Conservation (phyloP, 2,329 filamentous ascomycete species). For the Anisogramma anomala region DNA sequence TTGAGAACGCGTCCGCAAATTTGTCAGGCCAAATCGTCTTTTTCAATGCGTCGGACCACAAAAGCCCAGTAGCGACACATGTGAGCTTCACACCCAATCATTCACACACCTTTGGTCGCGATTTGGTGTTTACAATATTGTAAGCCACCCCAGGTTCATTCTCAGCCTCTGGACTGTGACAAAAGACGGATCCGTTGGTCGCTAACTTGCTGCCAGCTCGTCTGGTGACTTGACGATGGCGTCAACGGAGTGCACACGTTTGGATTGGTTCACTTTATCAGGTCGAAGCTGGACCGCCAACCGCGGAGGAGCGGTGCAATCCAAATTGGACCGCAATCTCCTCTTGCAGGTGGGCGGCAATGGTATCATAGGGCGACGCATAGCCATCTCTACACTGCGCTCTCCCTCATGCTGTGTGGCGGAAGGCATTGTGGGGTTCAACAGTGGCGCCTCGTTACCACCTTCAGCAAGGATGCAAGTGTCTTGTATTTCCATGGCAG, state of each 20-base stretch:
- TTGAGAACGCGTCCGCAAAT: neutral
- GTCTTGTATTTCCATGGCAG: too few relatives aligned
- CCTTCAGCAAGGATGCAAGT: neutral
- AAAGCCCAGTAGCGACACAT: slow-evolving; percentile 10
- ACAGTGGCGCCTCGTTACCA: neutral
- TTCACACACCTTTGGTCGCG: neutral
- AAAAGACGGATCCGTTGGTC: too few relatives aligned
- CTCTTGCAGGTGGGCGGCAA: slow-evolving; percentile 7
- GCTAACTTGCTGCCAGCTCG: neutral
- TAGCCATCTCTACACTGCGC: slow-evolving; percentile 4
- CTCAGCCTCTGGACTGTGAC: neutral
- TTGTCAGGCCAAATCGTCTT: slow-evolving; percentile 9
- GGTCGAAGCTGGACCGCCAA: too few relatives aligned
- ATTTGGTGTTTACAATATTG: slow-evolving; percentile 9
- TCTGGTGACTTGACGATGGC: slow-evolving; percentile 10
- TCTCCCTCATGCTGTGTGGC: neutral
- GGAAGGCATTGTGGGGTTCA: slow-evolving; percentile 14
- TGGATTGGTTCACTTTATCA: slow-evolving; percentile 4
- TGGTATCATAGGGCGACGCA: slow-evolving; percentile 13
- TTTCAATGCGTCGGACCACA: slow-evolving; percentile 6
- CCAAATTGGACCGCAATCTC: slow-evolving; percentile 4
- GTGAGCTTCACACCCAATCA: slow-evolving; percentile 4
- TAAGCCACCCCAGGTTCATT: neutral
- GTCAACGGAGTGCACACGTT: slow-evolving; percentile 1
- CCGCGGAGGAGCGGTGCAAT: neutral